Conservation (phyloP, 306 rosid species). For the Adenanthera pavonina region DNA sequence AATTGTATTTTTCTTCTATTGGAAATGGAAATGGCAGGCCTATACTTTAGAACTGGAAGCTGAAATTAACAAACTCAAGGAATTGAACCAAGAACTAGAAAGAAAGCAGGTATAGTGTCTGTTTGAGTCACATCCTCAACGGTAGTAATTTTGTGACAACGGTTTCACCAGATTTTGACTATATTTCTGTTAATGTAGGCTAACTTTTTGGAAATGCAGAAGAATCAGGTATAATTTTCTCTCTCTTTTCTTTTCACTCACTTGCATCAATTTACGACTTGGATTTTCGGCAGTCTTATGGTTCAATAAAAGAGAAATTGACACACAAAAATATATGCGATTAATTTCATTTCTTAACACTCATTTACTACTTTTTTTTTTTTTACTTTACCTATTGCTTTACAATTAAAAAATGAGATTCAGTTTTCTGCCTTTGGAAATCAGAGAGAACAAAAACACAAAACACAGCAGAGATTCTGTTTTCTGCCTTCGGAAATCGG, state of each 20-base stretch:
- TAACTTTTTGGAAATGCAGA: constrained; percentile 72
- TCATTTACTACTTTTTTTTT: too few relatives aligned
- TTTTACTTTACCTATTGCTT: too few relatives aligned
- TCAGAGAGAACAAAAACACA: too few relatives aligned
- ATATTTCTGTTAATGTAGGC: constrained; percentile 56
- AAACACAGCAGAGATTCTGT: too few relatives aligned
- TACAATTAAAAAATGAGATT: too few relatives aligned
- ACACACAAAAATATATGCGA: too few relatives aligned
- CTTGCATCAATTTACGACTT: neutral
- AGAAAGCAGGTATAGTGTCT: constrained; percentile 64
- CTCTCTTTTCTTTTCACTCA: neutral
- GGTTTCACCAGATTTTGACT: constrained; percentile 30
- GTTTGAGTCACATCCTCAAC: neutral
- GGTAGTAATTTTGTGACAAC: neutral
- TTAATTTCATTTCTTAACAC: too few relatives aligned
- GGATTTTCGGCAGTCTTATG: too few relatives aligned
- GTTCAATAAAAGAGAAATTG: neutral
- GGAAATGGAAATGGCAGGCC: constrained; percentile 64
- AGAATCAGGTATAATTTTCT: constrained; percentile 57
- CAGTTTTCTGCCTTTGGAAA: too few relatives aligned
- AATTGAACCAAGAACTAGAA: constrained; percentile 72
- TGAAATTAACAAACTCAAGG: constrained; percentile 81
- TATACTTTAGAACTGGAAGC: constrained; percentile 91
- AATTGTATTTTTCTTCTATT: constrained; percentile 15
- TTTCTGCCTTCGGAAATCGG: too few relatives aligned